Evolutionary conservation across 805 yeast species (phyloP).

Genomic region (Debaryomyces tyrocola): DNA sequence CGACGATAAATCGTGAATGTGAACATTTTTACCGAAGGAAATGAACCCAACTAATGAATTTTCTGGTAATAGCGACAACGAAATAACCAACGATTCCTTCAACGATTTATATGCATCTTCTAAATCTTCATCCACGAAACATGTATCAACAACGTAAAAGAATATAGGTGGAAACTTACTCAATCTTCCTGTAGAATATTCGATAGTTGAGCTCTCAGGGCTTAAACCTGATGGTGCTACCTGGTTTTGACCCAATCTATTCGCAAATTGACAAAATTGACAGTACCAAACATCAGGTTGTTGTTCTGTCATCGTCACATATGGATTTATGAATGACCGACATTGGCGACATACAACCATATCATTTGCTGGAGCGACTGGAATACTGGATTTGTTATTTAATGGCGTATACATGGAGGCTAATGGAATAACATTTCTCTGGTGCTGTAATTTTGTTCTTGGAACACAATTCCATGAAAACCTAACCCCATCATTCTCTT

Average conservation of each 20-base stretch:
- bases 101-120: slow-evolving; percentile 41
- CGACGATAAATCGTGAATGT: slow-evolving; percentile 51
- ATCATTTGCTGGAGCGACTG: slow-evolving; percentile 33
- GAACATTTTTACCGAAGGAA: slow-evolving; percentile 60
- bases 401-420: slow-evolving; percentile 62
- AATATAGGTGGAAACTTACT: slow-evolving; percentile 49
- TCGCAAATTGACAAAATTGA: slow-evolving; percentile 53
- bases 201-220: slow-evolving; percentile 49
- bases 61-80: slow-evolving; percentile 52
- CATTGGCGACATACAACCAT: slow-evolving; percentile 53
- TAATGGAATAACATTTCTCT: slow-evolving; percentile 53
- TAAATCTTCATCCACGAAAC: slow-evolving; percentile 52
- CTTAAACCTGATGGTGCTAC: slow-evolving; percentile 33
- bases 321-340: slow-evolving; percentile 55
- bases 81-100: slow-evolving; percentile 47
- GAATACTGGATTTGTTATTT: slow-evolving; percentile 43
- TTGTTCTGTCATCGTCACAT: slow-evolving; percentile 31
- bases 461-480: slow-evolving; percentile 72
- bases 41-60: slow-evolving; percentile 57
- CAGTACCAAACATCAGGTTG: slow-evolving; percentile 50
- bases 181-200: slow-evolving; percentile 44
- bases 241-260: slow-evolving; percentile 26
- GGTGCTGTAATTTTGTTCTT: slow-evolving; percentile 51
- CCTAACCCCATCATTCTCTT: slow-evolving; percentile 73
- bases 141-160: slow-evolving; percentile 57